These are phyloP conservation scores for Penicillium samsonianum DNA, from an alignment of 495 filamentous ascomycete species.

Conservation along the genomic window DNA sequence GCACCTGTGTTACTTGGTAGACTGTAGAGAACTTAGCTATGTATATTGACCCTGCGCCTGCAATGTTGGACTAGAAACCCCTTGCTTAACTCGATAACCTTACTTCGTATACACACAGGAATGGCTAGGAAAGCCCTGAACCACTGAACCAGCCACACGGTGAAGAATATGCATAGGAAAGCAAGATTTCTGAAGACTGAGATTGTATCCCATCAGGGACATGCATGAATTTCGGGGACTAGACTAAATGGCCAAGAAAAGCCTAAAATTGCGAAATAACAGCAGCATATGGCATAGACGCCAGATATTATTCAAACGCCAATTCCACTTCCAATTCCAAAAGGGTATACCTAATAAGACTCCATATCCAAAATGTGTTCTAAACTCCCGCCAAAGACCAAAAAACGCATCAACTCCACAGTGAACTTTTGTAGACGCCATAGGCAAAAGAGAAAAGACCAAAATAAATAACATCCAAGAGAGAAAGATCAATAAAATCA, in stretches of 20 bases:
- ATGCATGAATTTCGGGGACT: slow-evolving; percentile 2
- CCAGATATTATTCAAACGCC: background rate
- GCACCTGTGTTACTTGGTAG: slow-evolving; percentile 1
- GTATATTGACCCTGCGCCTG: slow-evolving; percentile 2
- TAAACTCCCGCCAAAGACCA: background rate
- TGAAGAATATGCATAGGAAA: background rate
- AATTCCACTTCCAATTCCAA: slow-evolving; percentile 13
- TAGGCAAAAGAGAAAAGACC: background rate
- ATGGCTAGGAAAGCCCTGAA: background rate
- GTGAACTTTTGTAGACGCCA: slow-evolving; percentile 10
- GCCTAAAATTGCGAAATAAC: background rate
- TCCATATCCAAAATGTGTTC: slow-evolving; percentile 3
- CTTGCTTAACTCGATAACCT: slow-evolving; percentile 8
- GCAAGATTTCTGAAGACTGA: background rate
- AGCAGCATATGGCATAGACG: background rate
- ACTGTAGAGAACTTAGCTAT: background rate
- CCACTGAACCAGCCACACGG: background rate
- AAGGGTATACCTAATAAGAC: slow-evolving; percentile 16
- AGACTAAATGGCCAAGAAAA: background rate
- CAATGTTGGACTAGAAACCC: background rate
- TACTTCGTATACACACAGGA: background rate
- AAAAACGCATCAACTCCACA: background rate
- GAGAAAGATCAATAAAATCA: slow-evolving; percentile 2
- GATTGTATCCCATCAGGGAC: slow-evolving; percentile 2
- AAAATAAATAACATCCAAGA: slow-evolving; percentile 9